A percentile compares a stretch with the other conserved stretches of the same genome.
These are phyloP conservation scores for Tilletiopsis washingtonensis DNA, from an alignment of 1,284 basidiomycete species.

Conservation along the genomic window DNA sequence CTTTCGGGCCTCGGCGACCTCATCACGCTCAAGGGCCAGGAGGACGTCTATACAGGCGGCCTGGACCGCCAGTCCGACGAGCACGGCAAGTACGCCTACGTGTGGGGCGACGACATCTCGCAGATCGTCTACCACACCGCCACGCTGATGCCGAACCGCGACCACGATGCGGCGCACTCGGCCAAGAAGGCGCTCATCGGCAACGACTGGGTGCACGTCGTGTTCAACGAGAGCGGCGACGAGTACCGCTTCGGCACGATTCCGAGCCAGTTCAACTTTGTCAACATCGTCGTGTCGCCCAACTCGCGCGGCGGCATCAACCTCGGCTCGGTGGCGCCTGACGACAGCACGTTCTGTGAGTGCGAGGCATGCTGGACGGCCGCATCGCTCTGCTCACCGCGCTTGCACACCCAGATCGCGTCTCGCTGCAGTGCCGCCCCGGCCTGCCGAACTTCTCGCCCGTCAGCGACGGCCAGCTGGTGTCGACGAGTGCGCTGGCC, in stretches of 20 bases:
- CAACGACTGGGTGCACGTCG: conserved; percentile 56
- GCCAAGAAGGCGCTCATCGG: conserved; percentile 45
- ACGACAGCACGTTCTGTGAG: conserved; percentile 37
- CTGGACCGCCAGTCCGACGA: conserved; percentile 83
- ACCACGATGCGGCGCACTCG: conserved; percentile 25
- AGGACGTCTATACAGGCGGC: conserved; percentile 87
- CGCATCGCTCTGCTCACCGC: neutral
- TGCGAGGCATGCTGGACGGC: neutral
- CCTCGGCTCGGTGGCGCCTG: conserved; percentile 34
- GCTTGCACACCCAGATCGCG: conserved; percentile 17
- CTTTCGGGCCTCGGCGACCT: conserved; percentile 79
- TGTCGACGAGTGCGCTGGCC: conserved; percentile 33
- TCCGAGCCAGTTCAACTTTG: conserved; percentile 86
- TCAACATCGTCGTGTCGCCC: conserved; percentile 78
- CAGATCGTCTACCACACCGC: conserved; percentile 93
- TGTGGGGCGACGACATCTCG: conserved; percentile 96
- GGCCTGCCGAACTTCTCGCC: conserved; percentile 43
- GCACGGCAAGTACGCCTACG: conserved; percentile 57
- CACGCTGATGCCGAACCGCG: conserved; percentile 79
- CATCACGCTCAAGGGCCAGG: conserved; percentile 70
- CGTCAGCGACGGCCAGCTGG: conserved; percentile 40
- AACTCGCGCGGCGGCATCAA: conserved; percentile 32
- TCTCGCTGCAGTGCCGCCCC: conserved; percentile 36
- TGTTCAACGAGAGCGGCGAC: conserved; percentile 69
- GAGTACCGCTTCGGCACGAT: conserved; percentile 83